These are phyloP conservation scores for Orbilia brochopaga DNA, from an alignment of 2,329 filamentous ascomycete genomes.

Conservation along the genomic window DNA sequence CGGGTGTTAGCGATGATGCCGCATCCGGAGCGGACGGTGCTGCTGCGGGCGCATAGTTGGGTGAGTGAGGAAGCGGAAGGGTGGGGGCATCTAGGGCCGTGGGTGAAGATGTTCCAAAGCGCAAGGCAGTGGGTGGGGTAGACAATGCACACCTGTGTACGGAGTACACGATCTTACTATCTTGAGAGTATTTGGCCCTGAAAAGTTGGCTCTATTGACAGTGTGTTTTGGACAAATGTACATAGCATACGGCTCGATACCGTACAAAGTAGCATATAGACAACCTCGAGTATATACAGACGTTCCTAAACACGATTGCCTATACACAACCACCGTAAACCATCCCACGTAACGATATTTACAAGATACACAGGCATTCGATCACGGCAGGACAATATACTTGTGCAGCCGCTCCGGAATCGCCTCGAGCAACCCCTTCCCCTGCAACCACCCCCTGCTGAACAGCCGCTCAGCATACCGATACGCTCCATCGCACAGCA, in stretches of 20 bases:
- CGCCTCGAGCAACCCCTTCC: conserved; percentile 79
- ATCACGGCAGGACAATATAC: conserved; percentile 83
- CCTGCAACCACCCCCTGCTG: conserved; percentile 84
- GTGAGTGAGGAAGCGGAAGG: conserved; percentile 70
- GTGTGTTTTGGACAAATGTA: too few relatives aligned
- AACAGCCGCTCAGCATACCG: conserved; percentile 93
- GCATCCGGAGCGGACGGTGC: conserved; percentile 86
- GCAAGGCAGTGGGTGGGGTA: conserved; percentile 84
- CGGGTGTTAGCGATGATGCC: conserved; percentile 90
- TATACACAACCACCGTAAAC: too few relatives aligned
- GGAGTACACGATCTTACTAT: too few relatives aligned
- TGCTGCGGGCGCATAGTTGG: conserved; percentile 79
- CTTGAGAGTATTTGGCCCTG: neutral
- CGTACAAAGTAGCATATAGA: too few relatives aligned
- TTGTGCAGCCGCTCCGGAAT: conserved; percentile 85
- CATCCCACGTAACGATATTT: too few relatives aligned
- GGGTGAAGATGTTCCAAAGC: conserved; percentile 84
- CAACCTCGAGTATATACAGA: too few relatives aligned
- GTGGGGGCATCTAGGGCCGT: conserved; percentile 80
- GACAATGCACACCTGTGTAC: conserved; percentile 12
- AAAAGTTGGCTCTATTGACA: too few relatives aligned
- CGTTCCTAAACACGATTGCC: neutral
- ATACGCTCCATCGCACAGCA: conserved; percentile 96
- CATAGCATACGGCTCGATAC: too few relatives aligned
- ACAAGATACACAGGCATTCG: too few relatives aligned